Base-by-base conservation (phyloP, 2,329 filamentous ascomycete genomes). In the Aspergillus arachidicola region DNA sequence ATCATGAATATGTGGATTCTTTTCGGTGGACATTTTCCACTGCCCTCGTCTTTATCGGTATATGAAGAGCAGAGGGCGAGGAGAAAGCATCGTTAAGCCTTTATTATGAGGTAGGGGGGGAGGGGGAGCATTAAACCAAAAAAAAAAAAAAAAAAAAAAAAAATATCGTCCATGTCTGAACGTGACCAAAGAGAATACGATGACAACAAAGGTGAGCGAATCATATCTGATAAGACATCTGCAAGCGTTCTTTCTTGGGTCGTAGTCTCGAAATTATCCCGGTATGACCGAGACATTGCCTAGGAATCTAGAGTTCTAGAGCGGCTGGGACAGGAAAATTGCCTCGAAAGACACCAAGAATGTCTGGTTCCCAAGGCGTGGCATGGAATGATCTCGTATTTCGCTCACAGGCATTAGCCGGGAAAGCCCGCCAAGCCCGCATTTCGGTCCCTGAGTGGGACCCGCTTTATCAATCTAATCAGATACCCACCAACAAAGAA, bases 381-480 rank as follows among this genome's bases (percentile, higher is more conserved):
- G 16, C 30, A 55, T 55, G 12, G 51, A 32, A 54, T 34, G 32
- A 38, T 16, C 51, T 55, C 51, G 32, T 55, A 41, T 55, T 55
- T 23, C 11, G n/a, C 11, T 55, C n/a, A 19, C 23, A n/a, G 6
- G 5, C 21, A 38, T 55, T 55, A 34, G 51, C n/a, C 4, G 51
- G 51, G 16, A 23, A 26, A 26, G 16, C 21, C 45, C 6, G 32
- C 48, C 48, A 34, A 51, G 28, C 3, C n/a, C 28, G 26, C 46
- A 19, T 26, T 50, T 28, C 16, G 46, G 26, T 16, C 19, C 21
- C 16, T 34, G n/a, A 48, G 51, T 36, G 51, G 51, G 51, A 38
- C 32, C 32, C 6, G 51, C 21, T 55, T 55, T 55, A 55, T 55
- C 51, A 19, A 55, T 55, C 51, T 55, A 55, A 55, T 55, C 51